Evolutionary conservation across 495 filamentous ascomycete genomes (phyloP).

Genomic region (Penicillium atrosanguineum): DNA sequence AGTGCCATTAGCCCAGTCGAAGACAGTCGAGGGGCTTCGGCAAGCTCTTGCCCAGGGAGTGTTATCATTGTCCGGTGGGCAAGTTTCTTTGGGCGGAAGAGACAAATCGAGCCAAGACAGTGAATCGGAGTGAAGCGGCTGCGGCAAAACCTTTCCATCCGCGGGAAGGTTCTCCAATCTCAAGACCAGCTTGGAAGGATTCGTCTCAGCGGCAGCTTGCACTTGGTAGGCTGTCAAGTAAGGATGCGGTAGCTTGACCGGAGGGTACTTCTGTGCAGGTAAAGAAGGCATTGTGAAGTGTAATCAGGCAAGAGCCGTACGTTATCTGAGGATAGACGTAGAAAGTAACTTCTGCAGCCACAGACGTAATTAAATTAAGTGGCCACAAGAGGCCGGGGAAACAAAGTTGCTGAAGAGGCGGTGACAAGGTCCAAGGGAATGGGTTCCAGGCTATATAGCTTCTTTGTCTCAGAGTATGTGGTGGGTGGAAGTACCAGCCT

Average conservation of each 20-base stretch:
- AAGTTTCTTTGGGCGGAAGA: conserved; percentile 19
- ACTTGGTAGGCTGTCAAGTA: conserved; percentile 32
- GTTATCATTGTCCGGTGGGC: conserved; percentile 38
- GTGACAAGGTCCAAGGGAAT: too few relatives aligned
- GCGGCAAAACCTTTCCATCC: conserved; percentile 23
- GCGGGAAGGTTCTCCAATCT: conserved; percentile 25
- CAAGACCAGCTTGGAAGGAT: conserved; percentile 24
- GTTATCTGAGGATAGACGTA: too few relatives aligned
- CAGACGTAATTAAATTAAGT: too few relatives aligned
- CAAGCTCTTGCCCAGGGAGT: conserved; percentile 45
- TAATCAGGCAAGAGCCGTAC: too few relatives aligned
- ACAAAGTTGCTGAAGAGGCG: too few relatives aligned
- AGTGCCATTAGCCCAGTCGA: conserved; percentile 35
- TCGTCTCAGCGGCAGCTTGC: conserved; percentile 20
- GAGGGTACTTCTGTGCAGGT: conserved; percentile 18
- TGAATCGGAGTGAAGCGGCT: conserved; percentile 31
- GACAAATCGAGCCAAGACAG: conserved; percentile 34
- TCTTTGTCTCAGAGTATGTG: too few relatives aligned
- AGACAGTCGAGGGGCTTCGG: conserved; percentile 34
- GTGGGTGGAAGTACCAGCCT: too few relatives aligned
- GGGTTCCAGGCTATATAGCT: too few relatives aligned
- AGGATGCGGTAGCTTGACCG: conserved; percentile 32
- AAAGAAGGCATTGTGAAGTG: conserved; percentile 16
- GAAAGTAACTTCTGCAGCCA: too few relatives aligned
- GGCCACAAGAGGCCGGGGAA: too few relatives aligned